These are phyloP conservation scores for Penicillium angulare DNA, from an alignment of 495 filamentous ascomycete genomes.

Conservation along the genomic window DNA sequence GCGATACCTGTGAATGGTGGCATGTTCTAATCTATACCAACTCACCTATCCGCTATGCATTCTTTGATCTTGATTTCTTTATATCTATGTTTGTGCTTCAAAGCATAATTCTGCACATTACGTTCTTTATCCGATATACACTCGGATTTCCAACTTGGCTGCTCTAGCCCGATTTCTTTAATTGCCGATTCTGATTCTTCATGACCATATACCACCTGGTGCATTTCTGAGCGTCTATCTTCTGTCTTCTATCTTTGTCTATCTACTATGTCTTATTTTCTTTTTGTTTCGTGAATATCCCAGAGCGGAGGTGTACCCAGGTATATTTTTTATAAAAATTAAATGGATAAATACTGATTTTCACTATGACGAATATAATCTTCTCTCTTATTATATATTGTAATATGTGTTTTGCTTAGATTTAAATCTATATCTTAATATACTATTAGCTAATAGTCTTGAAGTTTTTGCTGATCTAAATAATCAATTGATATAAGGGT, in stretches of 20 bases:
- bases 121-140: not conserved
- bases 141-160: too few species aligned
- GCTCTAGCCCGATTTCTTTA: slow-evolving; percentile 20
- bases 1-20: slow-evolving; percentile 41
- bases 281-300: slow-evolving; percentile 5
- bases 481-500: too few species aligned
- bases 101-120: not conserved
- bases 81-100: slow-evolving; percentile 7
- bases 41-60: too few species aligned
- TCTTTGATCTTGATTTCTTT: slow-evolving; percentile 1
- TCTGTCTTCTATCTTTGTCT: slow-evolving; percentile 7
- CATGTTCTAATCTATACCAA: slow-evolving; percentile 44
- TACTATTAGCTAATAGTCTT: too few species aligned
- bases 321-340: slow-evolving; percentile 7
- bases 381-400: too few species aligned
- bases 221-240: slow-evolving; percentile 23
- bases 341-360: not conserved
- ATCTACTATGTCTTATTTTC: slow-evolving; percentile 13
- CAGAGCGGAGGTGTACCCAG: slow-evolving; percentile 15
- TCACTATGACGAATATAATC: too few species aligned
- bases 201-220: slow-evolving; percentile 29
- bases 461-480: too few species aligned
- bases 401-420: too few species aligned
- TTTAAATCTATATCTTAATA: too few species aligned
- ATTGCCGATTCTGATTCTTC: slow-evolving; percentile 21